These are phyloP conservation scores for Tolypocladium tundrense DNA, from an alignment of 2,329 filamentous ascomycete genomes.

Conservation along the genomic window DNA sequence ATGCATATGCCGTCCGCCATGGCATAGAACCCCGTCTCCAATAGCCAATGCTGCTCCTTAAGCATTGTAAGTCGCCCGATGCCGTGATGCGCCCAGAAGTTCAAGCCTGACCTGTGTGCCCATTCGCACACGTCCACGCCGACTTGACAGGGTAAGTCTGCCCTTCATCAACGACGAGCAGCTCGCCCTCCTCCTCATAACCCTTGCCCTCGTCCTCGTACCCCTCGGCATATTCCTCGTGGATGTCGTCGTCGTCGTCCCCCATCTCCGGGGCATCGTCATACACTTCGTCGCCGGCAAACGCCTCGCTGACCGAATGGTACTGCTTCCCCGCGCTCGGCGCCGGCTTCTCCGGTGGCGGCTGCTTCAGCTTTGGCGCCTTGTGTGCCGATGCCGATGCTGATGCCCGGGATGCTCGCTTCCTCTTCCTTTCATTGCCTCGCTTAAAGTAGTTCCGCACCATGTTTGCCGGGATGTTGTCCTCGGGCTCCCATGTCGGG, in stretches of 20 bases:
- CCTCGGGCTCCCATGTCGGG: conserved; percentile 47
- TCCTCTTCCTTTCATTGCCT: conserved; percentile 12
- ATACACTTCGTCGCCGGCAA: conserved; percentile 11
- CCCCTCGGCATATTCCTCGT: background rate
- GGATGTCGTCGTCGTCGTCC: background rate
- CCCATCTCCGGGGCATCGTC: background rate
- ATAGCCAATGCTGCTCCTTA: too few species aligned
- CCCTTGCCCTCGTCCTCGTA: background rate
- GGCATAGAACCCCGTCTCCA: too few species aligned
- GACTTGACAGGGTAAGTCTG: background rate
- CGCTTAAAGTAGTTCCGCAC: conserved; percentile 29
- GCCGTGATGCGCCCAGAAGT: background rate
- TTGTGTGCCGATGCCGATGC: background rate
- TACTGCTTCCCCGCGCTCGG: conserved; percentile 5
- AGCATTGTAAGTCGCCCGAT: background rate
- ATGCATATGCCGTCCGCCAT: background rate
- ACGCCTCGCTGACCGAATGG: conserved; percentile 19
- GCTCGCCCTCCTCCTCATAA: background rate
- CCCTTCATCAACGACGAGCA: background rate
- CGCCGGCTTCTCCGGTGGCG: background rate
- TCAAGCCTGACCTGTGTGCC: background rate
- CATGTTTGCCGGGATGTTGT: conserved; percentile 33
- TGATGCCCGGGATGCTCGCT: background rate
- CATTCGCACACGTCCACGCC: background rate
- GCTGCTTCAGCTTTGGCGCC: background rate